phyloP scores from a whole-genome alignment of 2,329 filamentous ascomycete genomes.

The Aspergillus persii region DNA sequence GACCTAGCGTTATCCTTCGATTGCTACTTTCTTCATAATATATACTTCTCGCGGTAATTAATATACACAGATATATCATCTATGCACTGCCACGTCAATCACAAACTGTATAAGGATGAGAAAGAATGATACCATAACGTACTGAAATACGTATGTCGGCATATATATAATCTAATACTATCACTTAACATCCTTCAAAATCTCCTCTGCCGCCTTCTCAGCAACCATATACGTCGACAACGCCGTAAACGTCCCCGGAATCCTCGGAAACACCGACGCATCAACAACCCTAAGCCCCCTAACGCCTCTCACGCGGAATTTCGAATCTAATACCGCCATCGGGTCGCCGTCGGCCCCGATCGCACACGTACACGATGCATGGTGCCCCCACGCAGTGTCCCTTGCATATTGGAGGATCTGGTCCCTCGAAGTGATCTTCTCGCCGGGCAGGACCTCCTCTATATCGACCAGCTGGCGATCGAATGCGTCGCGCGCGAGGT shows the following conservation, averaged over 20 bases:
- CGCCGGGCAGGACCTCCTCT: conserved; percentile 44
- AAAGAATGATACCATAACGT: too few species aligned
- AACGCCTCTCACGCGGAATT: conserved; percentile 58
- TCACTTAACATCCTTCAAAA: conserved; percentile 30
- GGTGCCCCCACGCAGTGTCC: conserved; percentile 57
- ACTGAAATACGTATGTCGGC: too few species aligned
- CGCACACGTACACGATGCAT: conserved; percentile 55
- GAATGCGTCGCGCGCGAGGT: conserved; percentile 51
- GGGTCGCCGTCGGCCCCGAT: conserved; percentile 56
- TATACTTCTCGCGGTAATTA: too few species aligned
- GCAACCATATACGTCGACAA: conserved; percentile 55
- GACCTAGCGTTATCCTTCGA: too few species aligned
- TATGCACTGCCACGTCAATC: too few species aligned
- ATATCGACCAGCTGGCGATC: conserved; percentile 42
- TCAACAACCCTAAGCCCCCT: conserved; percentile 60
- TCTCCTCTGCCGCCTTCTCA: conserved; percentile 63
- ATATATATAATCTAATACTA: too few species aligned
- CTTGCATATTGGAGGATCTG: conserved; percentile 49
- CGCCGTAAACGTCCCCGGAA: conserved; percentile 55
- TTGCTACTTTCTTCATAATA: too few species aligned
- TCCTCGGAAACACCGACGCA: conserved; percentile 57
- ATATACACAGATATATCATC: too few species aligned
- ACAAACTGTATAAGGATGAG: too few species aligned
- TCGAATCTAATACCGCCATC: conserved; percentile 55
- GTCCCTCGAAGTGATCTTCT: conserved; percentile 41